phyloP scores from a whole-genome alignment of 805 yeast genomes.

The Saccharomycopsis guyanensis region DNA sequence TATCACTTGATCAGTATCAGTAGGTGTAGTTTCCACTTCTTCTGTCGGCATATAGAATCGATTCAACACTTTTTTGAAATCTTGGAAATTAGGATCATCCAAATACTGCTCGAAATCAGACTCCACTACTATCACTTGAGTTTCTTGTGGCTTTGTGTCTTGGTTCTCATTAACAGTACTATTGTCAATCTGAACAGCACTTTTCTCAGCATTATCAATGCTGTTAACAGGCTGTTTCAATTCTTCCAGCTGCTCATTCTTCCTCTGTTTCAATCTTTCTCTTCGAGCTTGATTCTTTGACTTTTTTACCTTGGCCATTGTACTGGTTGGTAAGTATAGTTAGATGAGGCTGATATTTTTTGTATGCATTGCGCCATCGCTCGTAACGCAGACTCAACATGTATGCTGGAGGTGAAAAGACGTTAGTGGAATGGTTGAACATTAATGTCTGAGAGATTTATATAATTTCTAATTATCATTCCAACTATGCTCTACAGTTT shows the following conservation, averaged over 20 bases:
- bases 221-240: background rate
- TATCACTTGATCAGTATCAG: conserved; percentile 21
- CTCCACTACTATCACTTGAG: conserved; percentile 27
- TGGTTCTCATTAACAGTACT: conserved; percentile 1
- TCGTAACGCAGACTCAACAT: no score
- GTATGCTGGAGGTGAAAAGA: no score
- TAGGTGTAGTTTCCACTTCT: conserved; percentile 5
- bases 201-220: background rate
- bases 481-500: no score
- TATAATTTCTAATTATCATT: no score
- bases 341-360: conserved; percentile 14
- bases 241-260: conserved; percentile 16
- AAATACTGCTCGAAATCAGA: conserved; percentile 24
- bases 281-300: conserved; percentile 49
- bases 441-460: no score
- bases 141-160: conserved; percentile 19
- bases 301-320: conserved; percentile 27
- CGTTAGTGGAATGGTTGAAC: no score
- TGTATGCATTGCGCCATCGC: no score
- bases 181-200: no score
- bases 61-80: conserved; percentile 31
- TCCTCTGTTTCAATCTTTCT: conserved; percentile 36
- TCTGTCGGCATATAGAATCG: conserved; percentile 27
- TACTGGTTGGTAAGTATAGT: background rate
- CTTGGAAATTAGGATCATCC: conserved; percentile 28